Base-by-base conservation (phyloP, 2,329 filamentous ascomycete species). In the Aspergillus awamori region DNA sequence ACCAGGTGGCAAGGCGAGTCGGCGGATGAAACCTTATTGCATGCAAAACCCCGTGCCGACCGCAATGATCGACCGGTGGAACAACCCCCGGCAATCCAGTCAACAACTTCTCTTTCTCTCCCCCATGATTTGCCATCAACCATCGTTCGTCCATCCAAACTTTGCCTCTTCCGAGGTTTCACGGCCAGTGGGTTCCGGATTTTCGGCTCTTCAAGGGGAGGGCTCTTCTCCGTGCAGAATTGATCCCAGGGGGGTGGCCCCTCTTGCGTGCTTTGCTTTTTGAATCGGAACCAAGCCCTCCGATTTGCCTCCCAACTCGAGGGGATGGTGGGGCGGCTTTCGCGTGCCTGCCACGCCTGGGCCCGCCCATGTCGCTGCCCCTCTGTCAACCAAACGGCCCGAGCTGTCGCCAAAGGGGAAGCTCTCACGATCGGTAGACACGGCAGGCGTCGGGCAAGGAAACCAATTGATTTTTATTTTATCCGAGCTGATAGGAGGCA, bases 51-150 rank as follows among this genome's bases (percentile, higher is more conserved):
- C 57, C 62, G 48, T 60, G 56, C 55, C 53, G 39, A 56, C 39
- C 52, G 41, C 43, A 20, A 43, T 53, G 62, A 63, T 62, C 59
- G 56, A 59, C 60, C 61, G 49, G 60, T 64, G 62, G 62, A 62
- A 64, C 62, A n/a, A 36, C 33, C 26, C 26, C 56, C 51, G 33
- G 24, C 39, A 26, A 24, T 36, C 41, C 54, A 51, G 24, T 30
- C 26, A 15, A 20, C 13, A 20, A 20, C 20, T 20, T 20, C 38
- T 8, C 28, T 30, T 4, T 10, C 10, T 30, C 28, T 15, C 20
- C 36, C 13, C 20, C 53, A 5, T 57, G 39, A 64, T 64, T 64
- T 45, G 63, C 26, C 36, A 48, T 60, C 60, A 53, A 56, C 28
- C 22, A n/a, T 45, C 13, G 45, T 30, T 39, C 38, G 33, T 47